Percentiles rank a stretch among this genome's conserved stretches.
phyloP scores from a whole-genome alignment of 2,329 filamentous ascomycete species.

The Claviceps citrina region DNA sequence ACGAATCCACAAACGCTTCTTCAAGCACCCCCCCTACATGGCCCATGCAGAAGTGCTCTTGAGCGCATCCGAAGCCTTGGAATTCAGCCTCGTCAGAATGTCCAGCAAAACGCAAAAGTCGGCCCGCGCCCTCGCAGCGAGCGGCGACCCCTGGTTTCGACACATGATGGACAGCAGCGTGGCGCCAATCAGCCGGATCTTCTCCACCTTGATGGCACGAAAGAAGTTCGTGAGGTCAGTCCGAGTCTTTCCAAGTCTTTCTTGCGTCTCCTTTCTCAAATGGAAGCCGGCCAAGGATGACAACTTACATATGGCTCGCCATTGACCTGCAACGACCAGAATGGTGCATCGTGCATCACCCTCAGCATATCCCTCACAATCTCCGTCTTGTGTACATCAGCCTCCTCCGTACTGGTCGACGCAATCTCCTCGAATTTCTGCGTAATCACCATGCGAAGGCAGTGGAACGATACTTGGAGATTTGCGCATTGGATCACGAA shows the following conservation, averaged over 20 bases:
- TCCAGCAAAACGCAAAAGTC: slow-evolving; percentile 26
- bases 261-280: too few relatives aligned
- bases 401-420: slow-evolving; percentile 16
- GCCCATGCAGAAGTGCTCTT: slow-evolving; percentile 14
- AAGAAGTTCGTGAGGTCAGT: not conserved
- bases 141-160: slow-evolving; percentile 20
- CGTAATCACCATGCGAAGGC: slow-evolving; percentile 25
- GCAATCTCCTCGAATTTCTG: slow-evolving; percentile 21
- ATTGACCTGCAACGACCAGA: slow-evolving; percentile 26
- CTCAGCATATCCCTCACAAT: slow-evolving; percentile 27
- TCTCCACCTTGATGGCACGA: slow-evolving; percentile 19
- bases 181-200: slow-evolving; percentile 24
- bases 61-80: slow-evolving; percentile 27
- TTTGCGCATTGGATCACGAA: slow-evolving; percentile 26
- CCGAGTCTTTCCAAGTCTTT: not conserved
- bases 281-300: too few relatives aligned
- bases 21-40: slow-evolving; percentile 1
- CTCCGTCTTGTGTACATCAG: slow-evolving; percentile 23
- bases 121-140: slow-evolving; percentile 21
- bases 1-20: too few relatives aligned
- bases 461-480: slow-evolving; percentile 25
- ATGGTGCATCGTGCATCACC: slow-evolving; percentile 25
- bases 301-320: slow-evolving; percentile 25
- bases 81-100: slow-evolving; percentile 25
- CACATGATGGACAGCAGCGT: slow-evolving; percentile 24